phyloP scores from a whole-genome alignment of 768 basidiomycete species.

The Lenzites betulinus region DNA sequence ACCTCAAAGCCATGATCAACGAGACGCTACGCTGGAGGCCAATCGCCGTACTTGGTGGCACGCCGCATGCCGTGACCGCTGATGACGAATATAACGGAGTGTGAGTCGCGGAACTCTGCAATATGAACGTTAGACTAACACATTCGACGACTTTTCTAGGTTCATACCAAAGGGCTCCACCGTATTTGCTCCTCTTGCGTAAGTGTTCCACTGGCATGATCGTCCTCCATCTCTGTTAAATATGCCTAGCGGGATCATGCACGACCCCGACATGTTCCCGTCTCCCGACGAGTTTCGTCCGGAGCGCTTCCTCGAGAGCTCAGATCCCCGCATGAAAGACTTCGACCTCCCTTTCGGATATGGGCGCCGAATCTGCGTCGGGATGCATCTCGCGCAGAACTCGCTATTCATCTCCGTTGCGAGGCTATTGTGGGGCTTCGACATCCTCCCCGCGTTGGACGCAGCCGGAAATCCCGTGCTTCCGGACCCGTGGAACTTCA shows the following conservation, averaged over 20 bases:
- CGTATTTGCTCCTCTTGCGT: slow-evolving; percentile 30
- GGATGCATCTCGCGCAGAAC: slow-evolving; percentile 28
- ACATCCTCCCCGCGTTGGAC: slow-evolving; percentile 21
- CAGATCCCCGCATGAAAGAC: slow-evolving; percentile 19
- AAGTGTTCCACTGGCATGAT: background rate
- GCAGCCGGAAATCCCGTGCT: slow-evolving; percentile 27
- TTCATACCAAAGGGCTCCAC: slow-evolving; percentile 37
- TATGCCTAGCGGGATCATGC: slow-evolving; percentile 31
- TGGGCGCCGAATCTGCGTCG: slow-evolving; percentile 53
- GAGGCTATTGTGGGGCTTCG: slow-evolving; percentile 26
- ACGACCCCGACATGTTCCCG: slow-evolving; percentile 32
- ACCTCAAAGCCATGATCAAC: slow-evolving; percentile 30
- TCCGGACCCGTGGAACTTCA: slow-evolving; percentile 21
- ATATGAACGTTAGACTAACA: background rate
- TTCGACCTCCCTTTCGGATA: slow-evolving; percentile 65
- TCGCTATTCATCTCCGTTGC: slow-evolving; percentile 27
- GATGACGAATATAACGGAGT: slow-evolving; percentile 37
- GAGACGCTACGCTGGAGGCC: slow-evolving; percentile 32
- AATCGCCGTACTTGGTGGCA: slow-evolving; percentile 25
- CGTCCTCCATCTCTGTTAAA: background rate
- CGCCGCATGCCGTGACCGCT: slow-evolving; percentile 29
- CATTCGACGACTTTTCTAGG: background rate
- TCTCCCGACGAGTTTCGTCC: slow-evolving; percentile 26
- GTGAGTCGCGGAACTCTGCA: slow-evolving; percentile 2
- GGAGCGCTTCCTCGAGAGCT: slow-evolving; percentile 25